Evolutionary conservation across 1,284 basidiomycete genomes (phyloP).

Genomic region (Cutaneotrichosporon cavernicola): DNA sequence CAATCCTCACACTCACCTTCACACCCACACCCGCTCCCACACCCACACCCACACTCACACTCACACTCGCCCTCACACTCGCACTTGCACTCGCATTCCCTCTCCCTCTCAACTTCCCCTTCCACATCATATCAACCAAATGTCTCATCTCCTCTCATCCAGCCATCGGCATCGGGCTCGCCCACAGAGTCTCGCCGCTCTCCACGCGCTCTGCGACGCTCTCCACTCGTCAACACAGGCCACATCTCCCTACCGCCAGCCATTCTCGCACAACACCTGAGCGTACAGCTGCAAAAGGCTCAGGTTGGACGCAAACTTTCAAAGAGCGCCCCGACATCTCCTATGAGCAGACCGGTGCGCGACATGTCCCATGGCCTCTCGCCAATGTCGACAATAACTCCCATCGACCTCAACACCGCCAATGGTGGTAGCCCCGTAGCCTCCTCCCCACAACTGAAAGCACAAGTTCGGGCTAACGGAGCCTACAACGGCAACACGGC

Average conservation of each 20-base stretch:
- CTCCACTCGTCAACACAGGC: background rate
- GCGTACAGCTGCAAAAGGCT: slow-evolving; percentile 1
- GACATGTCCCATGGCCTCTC: slow-evolving; percentile 11
- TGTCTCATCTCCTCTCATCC: background rate
- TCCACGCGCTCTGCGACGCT: background rate
- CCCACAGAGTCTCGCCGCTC: background rate
- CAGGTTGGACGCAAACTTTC: slow-evolving; percentile 5
- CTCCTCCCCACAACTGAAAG: background rate
- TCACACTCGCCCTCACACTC: background rate
- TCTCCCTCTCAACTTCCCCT: background rate
- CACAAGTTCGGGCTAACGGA: background rate
- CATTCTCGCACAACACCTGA: slow-evolving; percentile 11
- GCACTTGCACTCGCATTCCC: background rate
- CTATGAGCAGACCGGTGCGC: slow-evolving; percentile 8
- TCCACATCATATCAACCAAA: background rate
- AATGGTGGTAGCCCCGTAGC: background rate
- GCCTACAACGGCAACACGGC: background rate
- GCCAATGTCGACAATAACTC: slow-evolving; percentile 20
- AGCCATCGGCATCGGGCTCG: background rate
- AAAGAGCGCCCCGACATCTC: slow-evolving; percentile 21
- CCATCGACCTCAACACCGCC: background rate
- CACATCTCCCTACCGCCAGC: slow-evolving; percentile 3
- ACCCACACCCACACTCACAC: background rate
- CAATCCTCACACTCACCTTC: background rate
- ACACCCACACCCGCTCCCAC: background rate